These are phyloP conservation scores for Nevesoporus exiguus DNA, from an alignment of 768 basidiomycete genomes.

Conservation along the genomic window DNA sequence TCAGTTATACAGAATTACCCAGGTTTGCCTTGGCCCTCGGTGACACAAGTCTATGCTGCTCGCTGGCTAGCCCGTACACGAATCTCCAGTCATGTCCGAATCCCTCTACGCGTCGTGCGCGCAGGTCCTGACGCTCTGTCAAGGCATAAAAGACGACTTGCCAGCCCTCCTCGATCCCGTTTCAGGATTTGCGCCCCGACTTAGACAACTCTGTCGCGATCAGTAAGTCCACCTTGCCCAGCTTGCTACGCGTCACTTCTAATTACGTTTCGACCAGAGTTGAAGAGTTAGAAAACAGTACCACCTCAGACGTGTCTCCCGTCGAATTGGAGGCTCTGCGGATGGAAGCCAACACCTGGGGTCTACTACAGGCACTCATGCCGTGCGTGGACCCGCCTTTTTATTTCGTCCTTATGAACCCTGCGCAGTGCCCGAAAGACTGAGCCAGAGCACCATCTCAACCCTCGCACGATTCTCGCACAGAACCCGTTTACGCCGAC, in stretches of 20 bases:
- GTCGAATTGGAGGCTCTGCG: slow-evolving; percentile 61
- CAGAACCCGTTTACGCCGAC: slow-evolving; percentile 84
- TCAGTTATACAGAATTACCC: neutral
- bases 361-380: slow-evolving; percentile 71
- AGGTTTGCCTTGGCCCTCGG: no score
- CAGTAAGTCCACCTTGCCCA: slow-evolving; percentile 44
- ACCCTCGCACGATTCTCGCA: slow-evolving; percentile 53
- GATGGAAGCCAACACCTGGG: slow-evolving; percentile 82
- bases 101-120: slow-evolving; percentile 63
- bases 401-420: neutral
- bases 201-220: slow-evolving; percentile 49
- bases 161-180: slow-evolving; percentile 60
- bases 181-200: slow-evolving; percentile 65
- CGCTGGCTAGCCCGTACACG: slow-evolving; percentile 1
- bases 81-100: slow-evolving; percentile 24
- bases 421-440: slow-evolving; percentile 62
- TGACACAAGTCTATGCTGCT: neutral
- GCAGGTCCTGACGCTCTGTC: slow-evolving; percentile 59
- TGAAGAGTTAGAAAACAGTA: slow-evolving; percentile 45
- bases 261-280: slow-evolving; percentile 37
- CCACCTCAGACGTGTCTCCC: slow-evolving; percentile 35
- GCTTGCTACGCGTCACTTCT: neutral
- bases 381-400: slow-evolving; percentile 46
- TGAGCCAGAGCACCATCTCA: slow-evolving; percentile 42
- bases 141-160: slow-evolving; percentile 54